Conservation (phyloP, 305 asterid genomes). For the Ilex paraguariensis region DNA sequence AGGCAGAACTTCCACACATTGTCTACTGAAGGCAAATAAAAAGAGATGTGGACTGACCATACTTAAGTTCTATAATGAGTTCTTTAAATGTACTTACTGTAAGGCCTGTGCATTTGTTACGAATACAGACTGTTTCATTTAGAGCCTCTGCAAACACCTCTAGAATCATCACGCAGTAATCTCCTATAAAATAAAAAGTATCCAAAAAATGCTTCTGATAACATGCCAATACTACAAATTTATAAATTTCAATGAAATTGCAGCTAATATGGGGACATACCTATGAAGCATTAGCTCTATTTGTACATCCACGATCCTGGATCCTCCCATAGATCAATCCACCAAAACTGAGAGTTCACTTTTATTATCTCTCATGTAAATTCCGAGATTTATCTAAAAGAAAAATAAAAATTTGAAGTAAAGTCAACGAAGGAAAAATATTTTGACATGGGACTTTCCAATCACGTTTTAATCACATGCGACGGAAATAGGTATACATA, state of each 20-base stretch:
- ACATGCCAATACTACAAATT: background rate
- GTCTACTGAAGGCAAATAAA: no score
- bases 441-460: background rate
- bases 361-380: conserved; percentile 26
- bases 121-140: conserved; percentile 31
- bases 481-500: no score
- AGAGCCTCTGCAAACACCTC: conserved; percentile 39
- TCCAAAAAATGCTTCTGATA: background rate
- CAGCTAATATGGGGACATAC: conserved; percentile 1
- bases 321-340: conserved; percentile 36
- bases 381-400: conserved; percentile 33
- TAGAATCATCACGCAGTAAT: conserved; percentile 4
- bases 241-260: no score
- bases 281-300: conserved; percentile 41
- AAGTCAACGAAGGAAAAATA: background rate
- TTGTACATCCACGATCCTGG: conserved; percentile 36
- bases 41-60: background rate
- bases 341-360: conserved; percentile 33
- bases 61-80: background rate
- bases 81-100: conserved; percentile 12
- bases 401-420: background rate
- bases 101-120: conserved; percentile 8
- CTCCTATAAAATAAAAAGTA: background rate
- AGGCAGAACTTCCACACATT: no score
- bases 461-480: background rate